Percentiles rank a stretch among this genome's conserved stretches.
Conservation (phyloP, 2,329 filamentous ascomycete genomes). For the Aspergillus sp. region DNA sequence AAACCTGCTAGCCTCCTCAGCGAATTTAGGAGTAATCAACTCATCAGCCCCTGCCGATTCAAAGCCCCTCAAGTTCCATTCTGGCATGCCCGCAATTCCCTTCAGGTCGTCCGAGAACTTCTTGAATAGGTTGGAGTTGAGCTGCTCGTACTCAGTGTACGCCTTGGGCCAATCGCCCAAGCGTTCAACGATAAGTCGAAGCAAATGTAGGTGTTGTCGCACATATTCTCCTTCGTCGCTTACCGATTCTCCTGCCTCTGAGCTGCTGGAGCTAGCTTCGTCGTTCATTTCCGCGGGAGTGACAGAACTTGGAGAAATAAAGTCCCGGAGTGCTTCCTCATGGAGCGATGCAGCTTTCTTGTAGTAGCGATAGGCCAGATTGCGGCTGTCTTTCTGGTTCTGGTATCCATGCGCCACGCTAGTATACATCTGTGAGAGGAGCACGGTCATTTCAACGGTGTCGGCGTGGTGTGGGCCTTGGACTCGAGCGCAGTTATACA, state of each 20-base stretch:
- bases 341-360: constrained; percentile 29
- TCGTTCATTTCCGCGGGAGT: constrained; percentile 19
- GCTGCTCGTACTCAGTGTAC: constrained; percentile 38
- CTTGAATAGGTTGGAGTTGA: constrained; percentile 38
- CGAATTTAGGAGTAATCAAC: too few species aligned
- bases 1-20: too few species aligned
- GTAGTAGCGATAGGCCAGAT: constrained; percentile 30
- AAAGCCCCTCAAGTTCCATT: constrained; percentile 39
- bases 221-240: constrained; percentile 19
- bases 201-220: constrained; percentile 27
- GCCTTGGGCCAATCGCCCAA: constrained; percentile 39
- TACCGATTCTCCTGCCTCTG: constrained; percentile 14
- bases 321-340: constrained; percentile 29
- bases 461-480: constrained; percentile 39
- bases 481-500: constrained; percentile 46
- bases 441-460: constrained; percentile 40
- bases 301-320: constrained; percentile 23
- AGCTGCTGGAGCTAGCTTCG: constrained; percentile 13
- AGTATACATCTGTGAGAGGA: constrained; percentile 44
- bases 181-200: constrained; percentile 33
- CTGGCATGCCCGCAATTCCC: constrained; percentile 38
- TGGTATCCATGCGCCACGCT: constrained; percentile 27
- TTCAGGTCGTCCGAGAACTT: constrained; percentile 33
- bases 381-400: constrained; percentile 20
- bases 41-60: too few species aligned